These are phyloP conservation scores for Russula sp. DNA, from an alignment of 768 basidiomycete genomes.

Conservation along the genomic window DNA sequence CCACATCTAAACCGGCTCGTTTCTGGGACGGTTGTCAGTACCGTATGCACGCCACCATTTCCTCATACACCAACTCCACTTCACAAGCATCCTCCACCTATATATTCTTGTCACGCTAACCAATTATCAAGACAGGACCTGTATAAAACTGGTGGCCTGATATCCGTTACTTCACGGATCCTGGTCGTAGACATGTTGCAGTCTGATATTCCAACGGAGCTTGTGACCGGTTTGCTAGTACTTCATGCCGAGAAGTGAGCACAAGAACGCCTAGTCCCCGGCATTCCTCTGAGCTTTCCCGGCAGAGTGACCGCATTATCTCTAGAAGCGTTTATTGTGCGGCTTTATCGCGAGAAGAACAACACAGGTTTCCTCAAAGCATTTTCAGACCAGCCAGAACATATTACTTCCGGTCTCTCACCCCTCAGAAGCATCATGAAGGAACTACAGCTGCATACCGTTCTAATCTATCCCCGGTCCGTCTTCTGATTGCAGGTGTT, in stretches of 20 bases:
- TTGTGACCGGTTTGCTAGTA: slow-evolving; percentile 86
- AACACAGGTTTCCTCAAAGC: slow-evolving; percentile 90
- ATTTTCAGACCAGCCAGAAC: slow-evolving; percentile 94
- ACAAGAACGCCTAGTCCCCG: not conserved
- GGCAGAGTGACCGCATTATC: slow-evolving; percentile 75
- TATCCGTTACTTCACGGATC: slow-evolving; percentile 91
- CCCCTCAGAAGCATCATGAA: slow-evolving; percentile 91
- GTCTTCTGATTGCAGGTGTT: slow-evolving; percentile 2
- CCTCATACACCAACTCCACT: not conserved
- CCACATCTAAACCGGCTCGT: not conserved
- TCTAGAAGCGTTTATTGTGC: slow-evolving; percentile 88
- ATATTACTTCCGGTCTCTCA: slow-evolving; percentile 87
- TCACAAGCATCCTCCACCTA: not conserved
- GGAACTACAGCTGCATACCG: slow-evolving; percentile 82
- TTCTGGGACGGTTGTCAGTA: no score
- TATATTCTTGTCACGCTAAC: not conserved
- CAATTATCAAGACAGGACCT: slow-evolving; percentile 53
- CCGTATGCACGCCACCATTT: not conserved
- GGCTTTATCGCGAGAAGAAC: slow-evolving; percentile 87
- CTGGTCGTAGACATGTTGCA: slow-evolving; percentile 93
- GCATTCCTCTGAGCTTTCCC: not conserved
- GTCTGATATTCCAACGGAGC: slow-evolving; percentile 72
- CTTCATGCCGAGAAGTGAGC: slow-evolving; percentile 85
- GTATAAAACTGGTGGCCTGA: slow-evolving; percentile 82
- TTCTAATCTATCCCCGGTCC: slow-evolving; percentile 89